These are phyloP conservation scores for Colletotrichum godetiae DNA, from an alignment of 2,329 filamentous ascomycete genomes.

Conservation along the genomic window DNA sequence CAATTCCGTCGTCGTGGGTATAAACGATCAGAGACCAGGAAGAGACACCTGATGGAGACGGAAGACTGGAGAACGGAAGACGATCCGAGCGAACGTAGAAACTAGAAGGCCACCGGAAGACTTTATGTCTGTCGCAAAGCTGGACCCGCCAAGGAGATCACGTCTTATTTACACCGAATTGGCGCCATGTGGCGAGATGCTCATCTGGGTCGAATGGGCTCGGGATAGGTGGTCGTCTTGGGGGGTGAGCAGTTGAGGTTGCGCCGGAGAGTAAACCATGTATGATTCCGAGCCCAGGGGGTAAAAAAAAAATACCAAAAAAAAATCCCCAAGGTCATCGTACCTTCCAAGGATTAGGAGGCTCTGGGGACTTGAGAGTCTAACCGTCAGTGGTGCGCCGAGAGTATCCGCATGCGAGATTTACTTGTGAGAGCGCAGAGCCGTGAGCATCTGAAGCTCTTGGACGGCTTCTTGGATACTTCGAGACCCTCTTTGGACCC, in stretches of 20 bases:
- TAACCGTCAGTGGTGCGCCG: slow-evolving; percentile 4
- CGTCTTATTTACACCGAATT: slow-evolving; percentile 27
- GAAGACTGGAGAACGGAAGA: slow-evolving; percentile 11
- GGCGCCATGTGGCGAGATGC: slow-evolving; percentile 33
- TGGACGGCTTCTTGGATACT: neutral
- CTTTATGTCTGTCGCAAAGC: slow-evolving; percentile 23
- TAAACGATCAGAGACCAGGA: slow-evolving; percentile 1
- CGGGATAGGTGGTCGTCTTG: neutral
- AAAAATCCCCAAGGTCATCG: neutral
- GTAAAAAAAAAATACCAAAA: neutral
- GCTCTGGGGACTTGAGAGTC: neutral
- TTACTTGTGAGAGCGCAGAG: neutral
- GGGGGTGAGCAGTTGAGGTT: neutral
- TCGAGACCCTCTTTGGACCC: neutral
- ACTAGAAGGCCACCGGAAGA: slow-evolving; percentile 14
- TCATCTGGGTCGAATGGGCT: neutral
- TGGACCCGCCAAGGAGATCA: slow-evolving; percentile 34
- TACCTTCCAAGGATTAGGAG: neutral
- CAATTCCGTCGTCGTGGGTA: neutral
- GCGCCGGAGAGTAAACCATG: neutral
- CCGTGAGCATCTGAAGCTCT: neutral
- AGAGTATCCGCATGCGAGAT: slow-evolving; percentile 19
- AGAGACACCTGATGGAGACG: neutral
- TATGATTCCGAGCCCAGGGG: neutral
- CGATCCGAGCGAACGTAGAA: neutral